phyloP scores from a whole-genome alignment of 2,329 filamentous ascomycete genomes.

The Colletotrichum sp. region DNA sequence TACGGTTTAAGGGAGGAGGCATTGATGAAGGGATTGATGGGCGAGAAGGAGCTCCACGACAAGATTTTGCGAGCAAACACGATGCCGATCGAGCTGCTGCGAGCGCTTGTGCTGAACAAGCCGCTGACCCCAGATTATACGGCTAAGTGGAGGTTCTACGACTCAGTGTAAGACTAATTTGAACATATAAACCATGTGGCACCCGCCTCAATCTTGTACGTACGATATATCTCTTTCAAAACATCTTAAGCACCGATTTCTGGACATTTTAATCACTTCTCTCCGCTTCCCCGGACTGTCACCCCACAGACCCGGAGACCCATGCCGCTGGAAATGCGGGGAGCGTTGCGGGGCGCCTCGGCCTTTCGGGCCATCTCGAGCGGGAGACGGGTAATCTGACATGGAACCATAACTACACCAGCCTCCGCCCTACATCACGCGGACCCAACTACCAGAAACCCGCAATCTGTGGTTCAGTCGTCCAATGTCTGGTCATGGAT shows the following conservation, averaged over 20 bases:
- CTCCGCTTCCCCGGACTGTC: neutral
- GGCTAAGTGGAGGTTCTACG: slow-evolving; percentile 56
- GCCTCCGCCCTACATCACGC: slow-evolving; percentile 2
- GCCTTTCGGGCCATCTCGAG: neutral
- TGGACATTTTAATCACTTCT: neutral
- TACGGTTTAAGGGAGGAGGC: slow-evolving; percentile 54
- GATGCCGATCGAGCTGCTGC: slow-evolving; percentile 60
- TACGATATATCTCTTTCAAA: neutral
- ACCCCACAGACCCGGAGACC: neutral
- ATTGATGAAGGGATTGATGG: slow-evolving; percentile 39
- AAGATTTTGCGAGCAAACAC: slow-evolving; percentile 52
- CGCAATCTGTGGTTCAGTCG: neutral
- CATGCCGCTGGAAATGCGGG: neutral
- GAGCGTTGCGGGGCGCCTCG: neutral
- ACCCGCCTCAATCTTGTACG: neutral
- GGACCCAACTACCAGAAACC: neutral
- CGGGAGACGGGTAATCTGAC: neutral
- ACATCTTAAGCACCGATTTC: neutral
- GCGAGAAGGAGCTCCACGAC: slow-evolving; percentile 63
- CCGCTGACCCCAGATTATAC: slow-evolving; percentile 48
- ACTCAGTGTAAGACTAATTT: neutral
- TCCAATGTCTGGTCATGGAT: neutral
- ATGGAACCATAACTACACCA: slow-evolving; percentile 3
- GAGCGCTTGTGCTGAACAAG: slow-evolving; percentile 49
- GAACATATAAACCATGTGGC: neutral